Evolutionary conservation across 2,329 filamentous ascomycete species (phyloP).

Genomic region (Cladosporium sphaerospermum): DNA sequence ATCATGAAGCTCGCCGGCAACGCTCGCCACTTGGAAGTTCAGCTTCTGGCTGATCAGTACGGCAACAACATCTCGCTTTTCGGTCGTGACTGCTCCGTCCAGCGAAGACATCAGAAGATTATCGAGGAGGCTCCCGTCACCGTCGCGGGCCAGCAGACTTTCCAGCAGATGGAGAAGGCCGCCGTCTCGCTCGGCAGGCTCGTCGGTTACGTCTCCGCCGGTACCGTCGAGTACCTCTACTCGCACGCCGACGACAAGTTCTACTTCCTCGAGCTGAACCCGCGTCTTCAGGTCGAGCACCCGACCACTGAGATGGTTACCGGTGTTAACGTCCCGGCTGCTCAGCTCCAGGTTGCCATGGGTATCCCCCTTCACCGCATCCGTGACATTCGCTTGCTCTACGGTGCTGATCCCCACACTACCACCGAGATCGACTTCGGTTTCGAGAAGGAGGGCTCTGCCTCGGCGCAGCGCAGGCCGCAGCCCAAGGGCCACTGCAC

Average conservation of each 20-base stretch:
- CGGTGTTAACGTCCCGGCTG: conserved; percentile 92
- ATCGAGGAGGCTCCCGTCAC: conserved; percentile 98
- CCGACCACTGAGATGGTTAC: conserved; percentile 99
- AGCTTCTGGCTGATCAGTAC: conserved; percentile 96
- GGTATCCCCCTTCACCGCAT: conserved; percentile 93
- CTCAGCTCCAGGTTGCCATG: conserved; percentile 98
- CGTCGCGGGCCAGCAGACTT: conserved; percentile 81
- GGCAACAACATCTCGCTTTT: conserved; percentile 99
- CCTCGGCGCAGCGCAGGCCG: conserved; percentile 78
- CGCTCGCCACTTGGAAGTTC: conserved; percentile 92
- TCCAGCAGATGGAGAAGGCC: conserved; percentile 93
- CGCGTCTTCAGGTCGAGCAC: conserved; percentile 98
- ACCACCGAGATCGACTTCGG: conserved; percentile 90
- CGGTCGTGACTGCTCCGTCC: conserved; percentile 96
- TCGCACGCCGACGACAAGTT: conserved; percentile 97
- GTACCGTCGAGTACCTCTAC: conserved; percentile 98
- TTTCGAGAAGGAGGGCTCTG: conserved; percentile 80
- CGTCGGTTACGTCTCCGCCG: conserved; percentile 96
- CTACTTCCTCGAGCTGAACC: conserved; percentile 98
- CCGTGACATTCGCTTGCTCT: conserved; percentile 89
- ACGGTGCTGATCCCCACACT: conserved; percentile 87
- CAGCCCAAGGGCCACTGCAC: conserved; percentile 95
- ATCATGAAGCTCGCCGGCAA: conserved; percentile 99
- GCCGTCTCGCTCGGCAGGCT: conserved; percentile 89
- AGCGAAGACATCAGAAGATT: conserved; percentile 98